phyloP scores from a whole-genome alignment of 441 rosid genomes.

The Adansonia grandidieri region DNA sequence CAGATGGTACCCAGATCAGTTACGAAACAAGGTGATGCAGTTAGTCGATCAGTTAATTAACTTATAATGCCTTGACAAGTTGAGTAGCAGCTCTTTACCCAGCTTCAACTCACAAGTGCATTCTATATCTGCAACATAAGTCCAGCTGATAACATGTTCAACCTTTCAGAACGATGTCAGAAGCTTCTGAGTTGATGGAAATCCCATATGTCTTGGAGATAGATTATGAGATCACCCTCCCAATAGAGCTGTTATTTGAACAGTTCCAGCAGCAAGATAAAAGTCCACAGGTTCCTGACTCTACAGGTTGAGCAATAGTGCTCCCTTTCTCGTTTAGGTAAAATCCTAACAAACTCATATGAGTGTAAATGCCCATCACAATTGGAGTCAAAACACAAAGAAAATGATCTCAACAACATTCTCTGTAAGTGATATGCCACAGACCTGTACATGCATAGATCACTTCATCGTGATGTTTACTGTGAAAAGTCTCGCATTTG shows the following conservation, averaged over 20 bases:
- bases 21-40: background rate
- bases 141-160: background rate
- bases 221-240: constrained; percentile 32
- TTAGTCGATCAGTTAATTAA: background rate
- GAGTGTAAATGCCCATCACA: constrained; percentile 68
- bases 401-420: constrained; percentile 70
- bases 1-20: background rate
- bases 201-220: background rate
- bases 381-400: constrained; percentile 68
- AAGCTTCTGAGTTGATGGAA: background rate
- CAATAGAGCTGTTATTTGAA: constrained; percentile 36
- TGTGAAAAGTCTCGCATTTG: constrained; percentile 1
- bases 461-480: background rate
- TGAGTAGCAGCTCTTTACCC: background rate
- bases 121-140: background rate
- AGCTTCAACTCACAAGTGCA: background rate
- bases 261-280: constrained; percentile 54
- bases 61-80: background rate
- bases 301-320: constrained; percentile 47
- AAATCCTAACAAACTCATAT: constrained; percentile 66
- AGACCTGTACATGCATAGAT: constrained; percentile 52
- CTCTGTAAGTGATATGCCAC: constrained; percentile 61
- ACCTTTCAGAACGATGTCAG: background rate
- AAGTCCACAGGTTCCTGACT: constrained; percentile 50
- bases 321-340: constrained; percentile 62